Base-by-base conservation (phyloP, 2,329 filamentous ascomycete species). In the Trichoderma sp. region DNA sequence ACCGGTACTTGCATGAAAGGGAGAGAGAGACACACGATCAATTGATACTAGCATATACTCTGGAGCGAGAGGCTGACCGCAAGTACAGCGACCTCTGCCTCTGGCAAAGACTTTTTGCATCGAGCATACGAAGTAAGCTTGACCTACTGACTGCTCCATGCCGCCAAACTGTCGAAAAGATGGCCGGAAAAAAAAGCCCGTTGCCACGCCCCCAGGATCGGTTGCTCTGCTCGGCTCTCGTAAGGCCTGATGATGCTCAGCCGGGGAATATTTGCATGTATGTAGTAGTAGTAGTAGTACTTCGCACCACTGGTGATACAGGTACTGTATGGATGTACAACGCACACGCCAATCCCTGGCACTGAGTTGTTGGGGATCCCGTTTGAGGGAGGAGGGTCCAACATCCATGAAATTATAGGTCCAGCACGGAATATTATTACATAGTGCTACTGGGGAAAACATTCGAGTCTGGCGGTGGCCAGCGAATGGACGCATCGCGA, bases 241-340 rank as follows among this genome's bases (percentile, higher is more conserved):
- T 29, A 58, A 25, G 27, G 61, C 8, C 54, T 32, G 45, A 27
- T 35, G 67, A 60, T 68, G 67, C 67, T 67, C 45, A 45, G 65
- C 61, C 53, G 63, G 67, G 67, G 63, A 67, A 66, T 66, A 66
- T 64, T 19, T 42, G 52, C 29, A 34, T 15, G 45, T 15, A 48
- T 25, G 42, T 25, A n/a, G n/a, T n/a, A n/a, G n/a, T n/a, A n/a
- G n/a, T n/a, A n/a, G n/a, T n/a, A n/a, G n/a, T n/a, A n/a, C n/a
- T n/a, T n/a, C n/a, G n/a, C n/a, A n/a, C n/a, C n/a, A n/a, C n/a
- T n/a, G n/a, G n/a, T n/a, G n/a, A n/a, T n/a, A 50, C 45, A 22
- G 32, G 13, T 13, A 19, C 37, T 5, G 32, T 35, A 58, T 32
- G 52, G 29, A 54, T 32, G 52, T 39, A 35, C 61, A 68, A 12